phyloP scores from a whole-genome alignment of 176 grass and related monocot species.

The Poa pratensis region DNA sequence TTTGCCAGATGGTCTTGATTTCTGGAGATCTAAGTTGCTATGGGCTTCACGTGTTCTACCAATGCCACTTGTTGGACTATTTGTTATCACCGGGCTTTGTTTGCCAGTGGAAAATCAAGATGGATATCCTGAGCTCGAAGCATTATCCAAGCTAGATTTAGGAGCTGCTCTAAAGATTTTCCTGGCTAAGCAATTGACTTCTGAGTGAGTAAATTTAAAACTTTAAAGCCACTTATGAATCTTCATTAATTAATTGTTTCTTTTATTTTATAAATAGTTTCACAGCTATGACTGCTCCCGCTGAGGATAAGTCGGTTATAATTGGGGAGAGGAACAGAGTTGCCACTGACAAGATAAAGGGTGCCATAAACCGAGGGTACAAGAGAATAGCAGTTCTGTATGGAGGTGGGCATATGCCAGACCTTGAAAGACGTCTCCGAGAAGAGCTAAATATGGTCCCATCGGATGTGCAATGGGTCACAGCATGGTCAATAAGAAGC shows the following conservation, averaged over 20 bases:
- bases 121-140: conserved; percentile 67
- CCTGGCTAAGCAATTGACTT: conserved; percentile 76
- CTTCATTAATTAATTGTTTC: background rate
- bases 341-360: conserved; percentile 70
- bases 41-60: conserved; percentile 81
- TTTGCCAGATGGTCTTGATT: conserved; percentile 63
- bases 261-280: conserved; percentile 45
- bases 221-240: background rate
- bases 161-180: conserved; percentile 85
- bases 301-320: conserved; percentile 86
- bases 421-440: conserved; percentile 68
- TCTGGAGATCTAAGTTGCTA: conserved; percentile 83
- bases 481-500: conserved; percentile 88
- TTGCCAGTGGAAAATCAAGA: conserved; percentile 55
- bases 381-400: conserved; percentile 87
- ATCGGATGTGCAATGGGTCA: conserved; percentile 73
- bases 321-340: conserved; percentile 95
- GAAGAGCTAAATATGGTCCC: conserved; percentile 85
- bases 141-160: conserved; percentile 73
- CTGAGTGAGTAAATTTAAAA: conserved; percentile 65
- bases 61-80: conserved; percentile 79
- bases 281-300: conserved; percentile 49
- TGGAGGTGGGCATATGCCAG: conserved; percentile 94
- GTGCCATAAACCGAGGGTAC: conserved; percentile 67
- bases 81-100: conserved; percentile 77